These are phyloP conservation scores for Fusarium longipes DNA, from an alignment of 2,329 filamentous ascomycete species.

Conservation along the genomic window DNA sequence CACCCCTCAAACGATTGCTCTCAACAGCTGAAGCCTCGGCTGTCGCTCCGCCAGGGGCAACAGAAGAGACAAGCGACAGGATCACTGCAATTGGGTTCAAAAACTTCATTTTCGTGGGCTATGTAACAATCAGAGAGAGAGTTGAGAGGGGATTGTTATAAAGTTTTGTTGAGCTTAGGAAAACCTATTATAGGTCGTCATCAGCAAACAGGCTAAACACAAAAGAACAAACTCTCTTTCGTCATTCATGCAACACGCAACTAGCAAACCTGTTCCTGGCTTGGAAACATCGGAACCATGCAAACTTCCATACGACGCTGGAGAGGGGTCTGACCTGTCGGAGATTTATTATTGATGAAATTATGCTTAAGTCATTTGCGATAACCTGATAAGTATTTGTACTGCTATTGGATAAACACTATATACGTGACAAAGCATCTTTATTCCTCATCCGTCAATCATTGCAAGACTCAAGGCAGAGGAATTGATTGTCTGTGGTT, in stretches of 20 bases:
- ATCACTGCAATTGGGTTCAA: constrained; percentile 5
- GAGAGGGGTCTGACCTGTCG: not conserved
- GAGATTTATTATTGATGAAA: not conserved
- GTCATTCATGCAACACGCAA: not conserved
- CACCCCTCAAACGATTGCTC: not conserved
- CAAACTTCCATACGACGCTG: not conserved
- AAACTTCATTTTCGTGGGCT: constrained; percentile 1
- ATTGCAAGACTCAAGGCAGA: not conserved
- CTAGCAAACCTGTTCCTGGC: not conserved
- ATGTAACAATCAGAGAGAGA: too few species aligned
- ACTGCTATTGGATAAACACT: not conserved
- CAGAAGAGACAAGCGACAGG: not conserved
- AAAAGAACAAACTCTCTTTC: not conserved
- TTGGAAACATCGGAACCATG: not conserved
- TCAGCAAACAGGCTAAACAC: not conserved
- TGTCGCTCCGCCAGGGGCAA: not conserved
- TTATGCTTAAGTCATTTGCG: constrained; percentile 7
- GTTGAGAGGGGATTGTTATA: not conserved
- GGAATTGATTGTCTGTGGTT: constrained; percentile 41
- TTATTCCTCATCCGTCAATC: not conserved
- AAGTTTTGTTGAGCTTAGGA: not conserved
- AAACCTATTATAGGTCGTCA: not conserved
- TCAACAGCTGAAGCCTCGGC: not conserved
- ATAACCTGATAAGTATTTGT: not conserved
- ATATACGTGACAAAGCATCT: not conserved